These are phyloP conservation scores for Crithidia acanthocephali DNA, from an alignment of 208 protist species.

Conservation along the genomic window DNA sequence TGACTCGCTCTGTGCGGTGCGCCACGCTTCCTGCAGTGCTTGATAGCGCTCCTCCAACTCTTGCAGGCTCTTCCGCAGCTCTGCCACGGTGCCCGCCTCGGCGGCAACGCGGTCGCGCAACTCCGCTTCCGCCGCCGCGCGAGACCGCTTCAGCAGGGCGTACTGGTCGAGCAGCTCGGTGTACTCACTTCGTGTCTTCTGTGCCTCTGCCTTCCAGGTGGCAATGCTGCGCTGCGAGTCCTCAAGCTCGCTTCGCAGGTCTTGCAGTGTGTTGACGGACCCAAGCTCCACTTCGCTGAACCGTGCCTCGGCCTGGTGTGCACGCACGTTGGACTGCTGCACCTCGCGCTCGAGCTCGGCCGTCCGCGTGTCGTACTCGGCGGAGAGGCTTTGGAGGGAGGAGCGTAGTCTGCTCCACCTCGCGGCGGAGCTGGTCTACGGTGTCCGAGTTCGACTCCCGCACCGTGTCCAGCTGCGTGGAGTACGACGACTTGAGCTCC, in stretches of 20 bases:
- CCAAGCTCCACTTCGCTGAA: conserved; percentile 50
- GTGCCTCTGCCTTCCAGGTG: conserved; percentile 37
- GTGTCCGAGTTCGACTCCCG: conserved; percentile 36
- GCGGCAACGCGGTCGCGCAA: conserved; percentile 26
- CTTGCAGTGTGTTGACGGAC: conserved; percentile 50
- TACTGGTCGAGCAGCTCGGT: conserved; percentile 44
- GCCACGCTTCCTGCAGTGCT: conserved; percentile 23
- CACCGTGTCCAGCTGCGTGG: conserved; percentile 34
- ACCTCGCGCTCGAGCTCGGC: conserved; percentile 60
- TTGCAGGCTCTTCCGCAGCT: conserved; percentile 12
- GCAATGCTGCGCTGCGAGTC: conserved; percentile 50
- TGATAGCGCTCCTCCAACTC: conserved; percentile 30
- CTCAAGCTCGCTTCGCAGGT: conserved; percentile 61
- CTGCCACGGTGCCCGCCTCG: conserved; percentile 17
- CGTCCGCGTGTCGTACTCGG: conserved; percentile 60
- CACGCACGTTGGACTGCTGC: conserved; percentile 50
- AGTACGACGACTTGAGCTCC: conserved; percentile 33
- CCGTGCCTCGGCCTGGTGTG: conserved; percentile 58
- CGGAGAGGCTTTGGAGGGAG: conserved; percentile 41
- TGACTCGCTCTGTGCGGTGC: conserved; percentile 22
- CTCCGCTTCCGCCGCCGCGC: conserved; percentile 22
- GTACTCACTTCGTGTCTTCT: conserved; percentile 37
- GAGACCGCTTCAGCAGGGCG: conserved; percentile 37
- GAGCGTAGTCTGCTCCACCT: conserved; percentile 57
- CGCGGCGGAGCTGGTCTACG: conserved; percentile 39